phyloP scores from a whole-genome alignment of 768 basidiomycete species.

The Lactarius evosmus region DNA sequence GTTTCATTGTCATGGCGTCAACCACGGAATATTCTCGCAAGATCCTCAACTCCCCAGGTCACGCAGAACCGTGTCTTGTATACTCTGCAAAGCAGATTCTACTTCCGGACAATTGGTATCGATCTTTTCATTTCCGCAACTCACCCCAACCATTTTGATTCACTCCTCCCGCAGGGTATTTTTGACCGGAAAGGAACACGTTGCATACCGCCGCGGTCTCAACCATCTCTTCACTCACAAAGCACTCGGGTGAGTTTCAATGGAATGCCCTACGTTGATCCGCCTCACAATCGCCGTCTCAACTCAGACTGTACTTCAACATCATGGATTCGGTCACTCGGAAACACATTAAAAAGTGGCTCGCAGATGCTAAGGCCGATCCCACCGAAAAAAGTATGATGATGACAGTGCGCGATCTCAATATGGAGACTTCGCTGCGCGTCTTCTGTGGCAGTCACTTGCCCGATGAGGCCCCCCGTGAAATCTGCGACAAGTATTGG shows the following conservation, averaged over 20 bases:
- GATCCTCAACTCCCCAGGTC: slow-evolving; percentile 89
- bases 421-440: slow-evolving; percentile 95
- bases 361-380: slow-evolving; percentile 50
- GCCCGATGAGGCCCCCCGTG: slow-evolving; percentile 67
- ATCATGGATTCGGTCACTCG: slow-evolving; percentile 84
- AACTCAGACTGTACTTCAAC: slow-evolving; percentile 69
- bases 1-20: slow-evolving; percentile 98
- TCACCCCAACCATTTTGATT: background rate
- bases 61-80: slow-evolving; percentile 93
- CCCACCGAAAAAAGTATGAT: slow-evolving; percentile 61
- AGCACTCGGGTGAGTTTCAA: slow-evolving; percentile 68
- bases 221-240: slow-evolving; percentile 93
- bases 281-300: background rate
- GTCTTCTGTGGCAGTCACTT: slow-evolving; percentile 95
- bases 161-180: slow-evolving; percentile 73
- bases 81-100: slow-evolving; percentile 87
- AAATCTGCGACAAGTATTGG: slow-evolving; percentile 96
- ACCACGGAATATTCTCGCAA: slow-evolving; percentile 91
- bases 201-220: slow-evolving; percentile 88
- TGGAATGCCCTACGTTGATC: background rate
- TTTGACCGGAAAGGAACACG: slow-evolving; percentile 87
- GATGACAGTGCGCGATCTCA: slow-evolving; percentile 88
- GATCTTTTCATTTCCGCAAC: slow-evolving; percentile 4
- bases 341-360: slow-evolving; percentile 72
- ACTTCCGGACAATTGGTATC: slow-evolving; percentile 81